Conservation (phyloP, 2,329 filamentous ascomycete species). For the Conoideocrella luteorostrata region DNA sequence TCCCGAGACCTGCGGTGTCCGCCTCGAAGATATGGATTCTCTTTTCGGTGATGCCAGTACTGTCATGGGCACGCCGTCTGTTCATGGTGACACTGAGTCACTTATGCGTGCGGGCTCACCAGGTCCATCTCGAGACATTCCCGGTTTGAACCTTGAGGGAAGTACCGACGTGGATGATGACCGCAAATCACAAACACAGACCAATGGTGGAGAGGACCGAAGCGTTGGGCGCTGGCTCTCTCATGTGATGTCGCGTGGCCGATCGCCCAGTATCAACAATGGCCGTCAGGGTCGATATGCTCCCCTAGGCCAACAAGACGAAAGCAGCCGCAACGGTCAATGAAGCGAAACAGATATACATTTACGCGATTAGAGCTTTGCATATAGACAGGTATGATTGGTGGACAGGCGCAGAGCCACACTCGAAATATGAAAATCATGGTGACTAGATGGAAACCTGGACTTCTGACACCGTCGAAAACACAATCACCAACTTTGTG, state of each 20-base stretch:
- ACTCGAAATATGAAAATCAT: no score
- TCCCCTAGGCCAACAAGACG: conserved; percentile 35
- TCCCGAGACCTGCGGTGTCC: conserved; percentile 91
- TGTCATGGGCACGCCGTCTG: conserved; percentile 67
- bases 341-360: conserved; percentile 15
- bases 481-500: neutral
- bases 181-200: conserved; percentile 34
- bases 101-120: conserved; percentile 72
- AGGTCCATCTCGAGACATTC: conserved; percentile 63
- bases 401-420: neutral
- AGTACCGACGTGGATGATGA: conserved; percentile 51
- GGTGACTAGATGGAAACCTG: no score
- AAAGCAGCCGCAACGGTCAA: conserved; percentile 22
- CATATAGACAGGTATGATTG: conserved; percentile 29
- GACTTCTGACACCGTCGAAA: no score
- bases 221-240: conserved; percentile 46
- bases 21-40: conserved; percentile 92
- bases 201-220: conserved; percentile 28
- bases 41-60: conserved; percentile 92
- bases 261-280: conserved; percentile 31
- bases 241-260: conserved; percentile 32
- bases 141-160: conserved; percentile 75
- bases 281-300: conserved; percentile 34
- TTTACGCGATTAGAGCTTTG: conserved; percentile 23
- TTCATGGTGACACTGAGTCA: conserved; percentile 70